Evolutionary conservation across 148 eudicot genomes (phyloP).

Genomic region (Heliamphora exappendiculata): DNA sequence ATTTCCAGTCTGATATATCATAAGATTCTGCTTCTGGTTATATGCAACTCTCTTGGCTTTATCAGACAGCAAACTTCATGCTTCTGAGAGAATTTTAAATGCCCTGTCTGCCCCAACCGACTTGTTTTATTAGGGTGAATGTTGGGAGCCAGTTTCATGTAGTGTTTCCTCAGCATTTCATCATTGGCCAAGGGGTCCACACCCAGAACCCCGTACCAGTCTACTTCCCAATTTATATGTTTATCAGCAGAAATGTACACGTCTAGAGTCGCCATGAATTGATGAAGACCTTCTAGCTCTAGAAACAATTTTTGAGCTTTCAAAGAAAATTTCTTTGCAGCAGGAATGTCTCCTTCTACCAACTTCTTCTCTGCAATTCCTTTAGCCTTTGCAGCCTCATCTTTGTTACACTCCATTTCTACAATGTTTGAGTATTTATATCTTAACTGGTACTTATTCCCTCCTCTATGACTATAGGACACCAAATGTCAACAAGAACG

Average conservation of each 20-base stretch:
- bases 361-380: neutral
- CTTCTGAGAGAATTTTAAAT: conserved; percentile 50
- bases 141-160: conserved; percentile 47
- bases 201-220: conserved; percentile 55
- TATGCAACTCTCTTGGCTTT: conserved; percentile 36
- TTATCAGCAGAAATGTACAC: conserved; percentile 44
- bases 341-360: neutral
- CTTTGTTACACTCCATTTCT: neutral
- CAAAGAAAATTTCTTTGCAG: neutral
- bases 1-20: conserved; percentile 17
- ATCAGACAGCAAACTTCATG: conserved; percentile 54
- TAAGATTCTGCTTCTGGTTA: conserved; percentile 31
- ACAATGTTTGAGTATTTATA: too few species aligned
- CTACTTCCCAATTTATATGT: conserved; percentile 41
- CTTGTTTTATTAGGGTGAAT: conserved; percentile 69
- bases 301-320: conserved; percentile 25
- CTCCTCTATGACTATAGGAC: neutral
- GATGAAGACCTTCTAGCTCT: conserved; percentile 44
- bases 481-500: neutral
- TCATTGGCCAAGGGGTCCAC: conserved; percentile 43
- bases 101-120: conserved; percentile 69
- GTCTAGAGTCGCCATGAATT: conserved; percentile 36
- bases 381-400: neutral
- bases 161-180: conserved; percentile 40
- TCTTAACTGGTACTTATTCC: neutral